Percentiles rank a stretch among this genome's conserved stretches.
These are phyloP conservation scores for Daldinia sp. DNA, from an alignment of 2,329 filamentous ascomycete genomes.

Conservation along the genomic window DNA sequence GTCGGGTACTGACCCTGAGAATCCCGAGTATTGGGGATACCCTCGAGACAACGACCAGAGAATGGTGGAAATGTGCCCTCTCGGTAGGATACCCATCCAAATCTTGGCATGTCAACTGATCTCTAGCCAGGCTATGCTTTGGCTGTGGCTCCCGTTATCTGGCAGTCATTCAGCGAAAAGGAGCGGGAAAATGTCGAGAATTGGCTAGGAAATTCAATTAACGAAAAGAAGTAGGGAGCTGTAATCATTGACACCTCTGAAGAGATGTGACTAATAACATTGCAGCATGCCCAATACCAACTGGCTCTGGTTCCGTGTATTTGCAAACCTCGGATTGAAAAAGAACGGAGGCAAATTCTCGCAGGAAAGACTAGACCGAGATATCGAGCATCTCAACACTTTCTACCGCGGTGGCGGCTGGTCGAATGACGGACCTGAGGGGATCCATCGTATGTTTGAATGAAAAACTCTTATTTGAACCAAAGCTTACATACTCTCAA, in stretches of 20 bases:
- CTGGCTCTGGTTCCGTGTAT: constrained; percentile 86
- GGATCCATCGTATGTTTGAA: constrained; percentile 68
- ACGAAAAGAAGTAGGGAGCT: constrained; percentile 71
- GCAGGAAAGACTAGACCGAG: constrained; percentile 72
- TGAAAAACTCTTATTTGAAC: not conserved
- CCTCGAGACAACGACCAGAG: constrained; percentile 80
- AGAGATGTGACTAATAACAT: constrained; percentile 23
- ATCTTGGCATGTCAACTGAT: constrained; percentile 4
- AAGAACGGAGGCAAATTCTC: constrained; percentile 78
- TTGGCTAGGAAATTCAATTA: constrained; percentile 79
- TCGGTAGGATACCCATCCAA: constrained; percentile 55
- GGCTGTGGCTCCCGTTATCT: constrained; percentile 72
- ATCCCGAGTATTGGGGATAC: constrained; percentile 78
- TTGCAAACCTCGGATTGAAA: constrained; percentile 80
- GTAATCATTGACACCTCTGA: constrained; percentile 45
- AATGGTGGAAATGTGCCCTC: constrained; percentile 86
- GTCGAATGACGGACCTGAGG: constrained; percentile 82
- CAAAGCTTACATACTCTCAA: not conserved
- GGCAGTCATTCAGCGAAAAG: constrained; percentile 68
- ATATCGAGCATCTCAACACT: constrained; percentile 80
- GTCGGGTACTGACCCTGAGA: constrained; percentile 74
- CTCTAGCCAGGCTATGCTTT: constrained; percentile 66
- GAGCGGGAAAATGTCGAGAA: constrained; percentile 72
- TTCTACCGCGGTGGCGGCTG: constrained; percentile 85
- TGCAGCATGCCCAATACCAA: constrained; percentile 73